Conservation (phyloP, 1,139 yeast genomes). For the Saccharomyces hybrid region DNA sequence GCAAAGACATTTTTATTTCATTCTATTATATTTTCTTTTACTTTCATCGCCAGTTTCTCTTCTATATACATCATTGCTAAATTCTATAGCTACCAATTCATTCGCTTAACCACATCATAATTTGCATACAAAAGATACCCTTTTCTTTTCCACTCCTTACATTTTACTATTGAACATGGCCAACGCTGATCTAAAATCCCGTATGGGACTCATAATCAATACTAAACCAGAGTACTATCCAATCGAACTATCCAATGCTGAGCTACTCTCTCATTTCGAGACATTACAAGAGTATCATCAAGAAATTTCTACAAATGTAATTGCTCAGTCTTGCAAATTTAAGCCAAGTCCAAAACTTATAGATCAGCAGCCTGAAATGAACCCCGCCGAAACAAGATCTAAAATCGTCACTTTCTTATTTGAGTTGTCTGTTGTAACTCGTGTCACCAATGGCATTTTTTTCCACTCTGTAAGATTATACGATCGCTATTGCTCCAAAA, state of each 20-base stretch:
- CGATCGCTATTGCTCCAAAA: slow-evolving; percentile 59
- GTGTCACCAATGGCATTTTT: slow-evolving; percentile 53
- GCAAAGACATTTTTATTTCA: neutral
- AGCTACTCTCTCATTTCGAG: slow-evolving; percentile 41
- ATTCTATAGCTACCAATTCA: neutral
- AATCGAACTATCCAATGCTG: slow-evolving; percentile 42
- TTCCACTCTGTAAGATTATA: slow-evolving; percentile 51
- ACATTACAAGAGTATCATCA: slow-evolving; percentile 45
- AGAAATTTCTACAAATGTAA: slow-evolving; percentile 43
- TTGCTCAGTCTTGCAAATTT: slow-evolving; percentile 33
- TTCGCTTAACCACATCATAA: neutral
- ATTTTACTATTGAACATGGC: neutral
- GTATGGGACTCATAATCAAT: slow-evolving; percentile 31
- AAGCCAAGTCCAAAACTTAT: slow-evolving; percentile 50
- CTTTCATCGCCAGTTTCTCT: neutral
- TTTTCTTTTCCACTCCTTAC: neutral
- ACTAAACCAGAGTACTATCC: slow-evolving; percentile 42
- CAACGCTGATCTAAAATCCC: slow-evolving; percentile 1
- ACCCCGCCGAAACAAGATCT: slow-evolving; percentile 40
- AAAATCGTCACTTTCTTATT: slow-evolving; percentile 51
- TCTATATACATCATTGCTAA: neutral
- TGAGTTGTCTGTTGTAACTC: slow-evolving; percentile 50
- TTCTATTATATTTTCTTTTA: neutral
- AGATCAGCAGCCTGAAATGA: slow-evolving; percentile 57
- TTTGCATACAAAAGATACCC: neutral